Conservation (phyloP, 208 protist species). For the Leishmania amazonensis region DNA sequence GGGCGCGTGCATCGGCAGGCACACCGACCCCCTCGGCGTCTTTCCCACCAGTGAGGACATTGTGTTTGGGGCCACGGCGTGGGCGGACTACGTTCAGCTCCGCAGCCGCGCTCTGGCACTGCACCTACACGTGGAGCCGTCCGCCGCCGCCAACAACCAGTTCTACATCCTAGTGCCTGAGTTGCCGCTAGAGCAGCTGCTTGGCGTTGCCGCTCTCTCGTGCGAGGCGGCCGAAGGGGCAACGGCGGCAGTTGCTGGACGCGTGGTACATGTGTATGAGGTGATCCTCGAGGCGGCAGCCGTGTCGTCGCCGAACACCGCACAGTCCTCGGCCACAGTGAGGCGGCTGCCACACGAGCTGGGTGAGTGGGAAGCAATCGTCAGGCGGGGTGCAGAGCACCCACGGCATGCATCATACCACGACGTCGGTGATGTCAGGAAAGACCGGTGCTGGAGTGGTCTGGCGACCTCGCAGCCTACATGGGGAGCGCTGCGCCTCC, state of each 20-base stretch:
- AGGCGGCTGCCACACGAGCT: conserved; percentile 2
- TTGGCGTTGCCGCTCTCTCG: conserved; percentile 9
- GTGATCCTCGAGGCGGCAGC: not conserved
- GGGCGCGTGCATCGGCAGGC: conserved; percentile 33
- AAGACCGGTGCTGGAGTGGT: not conserved
- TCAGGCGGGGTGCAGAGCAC: not conserved
- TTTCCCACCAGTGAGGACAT: conserved; percentile 14
- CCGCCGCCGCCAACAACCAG: not conserved
- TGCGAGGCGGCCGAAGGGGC: not conserved
- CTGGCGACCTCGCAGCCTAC: not conserved
- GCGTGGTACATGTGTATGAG: conserved; percentile 28
- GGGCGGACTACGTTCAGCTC: conserved; percentile 14
- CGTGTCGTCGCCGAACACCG: not conserved
- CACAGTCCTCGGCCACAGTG: conserved; percentile 9
- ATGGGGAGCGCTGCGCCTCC: not conserved
- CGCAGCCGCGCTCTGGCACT: conserved; percentile 27
- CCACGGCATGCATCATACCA: not conserved
- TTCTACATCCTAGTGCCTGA: conserved; percentile 37
- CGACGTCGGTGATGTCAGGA: not conserved
- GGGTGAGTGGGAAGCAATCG: conserved; percentile 12
- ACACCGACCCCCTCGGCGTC: conserved; percentile 7
- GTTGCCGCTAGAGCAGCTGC: conserved; percentile 23
- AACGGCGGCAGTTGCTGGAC: conserved; percentile 15
- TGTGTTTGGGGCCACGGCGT: not conserved
- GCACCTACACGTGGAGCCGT: conserved; percentile 15